Evolutionary conservation across 2,329 filamentous ascomycete species (phyloP), one percentile per base, ranked within the genome.

Genomic region (Dryadomyces sulphureus): DNA sequence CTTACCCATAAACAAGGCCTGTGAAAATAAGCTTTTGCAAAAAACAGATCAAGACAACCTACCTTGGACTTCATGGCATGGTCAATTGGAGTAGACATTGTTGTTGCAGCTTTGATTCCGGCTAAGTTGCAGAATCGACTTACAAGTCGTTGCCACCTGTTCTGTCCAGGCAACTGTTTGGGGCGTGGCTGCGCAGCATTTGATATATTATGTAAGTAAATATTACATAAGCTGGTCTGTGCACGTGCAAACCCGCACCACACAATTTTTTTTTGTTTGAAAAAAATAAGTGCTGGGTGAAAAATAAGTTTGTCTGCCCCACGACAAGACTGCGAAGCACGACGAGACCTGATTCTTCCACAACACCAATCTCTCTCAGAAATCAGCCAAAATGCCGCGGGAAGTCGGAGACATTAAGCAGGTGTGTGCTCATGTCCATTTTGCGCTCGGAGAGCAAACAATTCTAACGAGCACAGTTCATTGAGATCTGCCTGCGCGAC

Each of bases 401-500:
- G 88, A 96, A 85, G 84, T 95, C 70, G 85, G 81, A 67, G 92
- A 96, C 69, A 96, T 96, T 80, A 96, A 98, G 75, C 74, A 79
- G 72, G 77, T 81, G 63, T 50, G 67, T 55, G 43, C 42, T 30
- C 8, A 36, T 17, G 21, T 11, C n/a, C n/a, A n/a, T n/a, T n/a
- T n/a, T n/a, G n/a, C n/a, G n/a, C n/a, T n/a, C n/a, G n/a, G n/a
- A n/a, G n/a, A n/a, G n/a, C n/a, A n/a, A n/a, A n/a, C n/a, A n/a
- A n/a, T 56, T 49, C 20, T 38, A 57, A 53, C 45, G 45, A 49
- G 9, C n/a, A 41, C 68, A 94, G 79, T 98, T 98, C 86, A 94
- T 98, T 71, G 92, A 96, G 84, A 94, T 98, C 80, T 94, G 86
- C 82, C 84, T 90, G 73, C 85, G 92, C 70, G 94, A 94, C 79